Conservation (phyloP, 1,284 basidiomycete genomes). For the Clitocybe nebularis region DNA sequence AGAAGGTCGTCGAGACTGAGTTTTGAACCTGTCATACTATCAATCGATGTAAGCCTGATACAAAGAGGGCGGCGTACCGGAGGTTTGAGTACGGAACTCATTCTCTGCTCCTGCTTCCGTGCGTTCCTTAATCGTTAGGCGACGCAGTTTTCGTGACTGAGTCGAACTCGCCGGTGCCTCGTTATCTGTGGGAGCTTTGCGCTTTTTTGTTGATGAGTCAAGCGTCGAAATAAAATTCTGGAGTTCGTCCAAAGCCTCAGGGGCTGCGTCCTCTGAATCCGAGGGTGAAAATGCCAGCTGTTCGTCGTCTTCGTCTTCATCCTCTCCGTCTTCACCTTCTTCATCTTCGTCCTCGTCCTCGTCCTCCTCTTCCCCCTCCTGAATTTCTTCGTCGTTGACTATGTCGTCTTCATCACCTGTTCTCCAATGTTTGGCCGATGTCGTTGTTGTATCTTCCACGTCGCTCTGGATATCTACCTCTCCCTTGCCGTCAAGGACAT, state of each 20-base stretch:
- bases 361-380: conserved; percentile 25
- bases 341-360: conserved; percentile 39
- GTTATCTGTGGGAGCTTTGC: conserved; percentile 52
- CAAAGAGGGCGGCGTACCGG: conserved; percentile 32
- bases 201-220: conserved; percentile 62
- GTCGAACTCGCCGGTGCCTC: conserved; percentile 20
- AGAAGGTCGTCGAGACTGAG: conserved; percentile 75
- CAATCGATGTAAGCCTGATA: conserved; percentile 4
- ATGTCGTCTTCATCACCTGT: conserved; percentile 21
- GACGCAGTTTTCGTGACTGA: conserved; percentile 38
- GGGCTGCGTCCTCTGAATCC: conserved; percentile 52
- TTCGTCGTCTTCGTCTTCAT: conserved; percentile 43
- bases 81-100: conserved; percentile 57
- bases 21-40: conserved; percentile 40
- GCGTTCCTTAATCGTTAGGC: conserved; percentile 59
- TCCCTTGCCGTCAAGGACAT: conserved; percentile 63
- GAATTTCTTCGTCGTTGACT: conserved; percentile 29
- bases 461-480: conserved; percentile 41
- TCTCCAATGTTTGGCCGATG: conserved; percentile 12
- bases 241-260: conserved; percentile 63
- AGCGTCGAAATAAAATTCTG: conserved; percentile 72
- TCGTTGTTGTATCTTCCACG: conserved; percentile 20
- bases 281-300: conserved; percentile 45
- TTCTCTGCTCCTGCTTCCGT: conserved; percentile 75
- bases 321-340: conserved; percentile 43